Evolutionary conservation across 2,329 filamentous ascomycete genomes (phyloP), one percentile per base, ranked within the genome.

Genomic region (Simplicillium sp.): DNA sequence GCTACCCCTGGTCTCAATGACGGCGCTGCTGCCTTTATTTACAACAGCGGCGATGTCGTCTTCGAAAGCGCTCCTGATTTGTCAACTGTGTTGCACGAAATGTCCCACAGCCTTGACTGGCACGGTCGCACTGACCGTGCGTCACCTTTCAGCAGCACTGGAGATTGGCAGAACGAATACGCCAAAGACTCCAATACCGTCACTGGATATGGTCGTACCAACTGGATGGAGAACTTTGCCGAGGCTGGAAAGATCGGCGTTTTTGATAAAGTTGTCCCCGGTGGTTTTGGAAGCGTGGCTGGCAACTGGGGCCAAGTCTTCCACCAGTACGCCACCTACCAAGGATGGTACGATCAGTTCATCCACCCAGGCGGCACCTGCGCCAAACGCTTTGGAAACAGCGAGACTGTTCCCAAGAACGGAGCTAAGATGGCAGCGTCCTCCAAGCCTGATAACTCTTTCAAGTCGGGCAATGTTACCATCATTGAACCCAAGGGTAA

Each of bases 171-270:
- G 33, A 43, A 46, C 34, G 44, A 44, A 37, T 53, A 49, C 40
- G 42, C 34, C 28, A 34, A 42, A 14, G 52, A 55, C 42, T 44
- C 42, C 3, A 42, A 43, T 14, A 43, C 43, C 18, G 31, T 45
- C 7, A 46, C 42, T 11, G 39, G 25, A 9, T 57, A 57, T 42
- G 45, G 45, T 11, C 38, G 42, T 16, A 38, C 44, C 16, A 49
- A 45, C 33, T 51, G 47, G 42, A 35, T 44, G 13, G 54, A 56
- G 48, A 44, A 54, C 47, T 54, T 51, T 41, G 54, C 54, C 20
- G 50, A 57, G 46, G 29, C 47, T 16, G 51, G 45, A 11, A 38
- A 50, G 12, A 40, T 56, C 7, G 49, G 44, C 11, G 29, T 57
- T 2, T 55, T 48, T 37, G 52, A 56, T 41, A 50, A 50, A 41